Conservation (phyloP, 1,139 yeast genomes). For the Hemisphaericaspora subhashii region DNA sequence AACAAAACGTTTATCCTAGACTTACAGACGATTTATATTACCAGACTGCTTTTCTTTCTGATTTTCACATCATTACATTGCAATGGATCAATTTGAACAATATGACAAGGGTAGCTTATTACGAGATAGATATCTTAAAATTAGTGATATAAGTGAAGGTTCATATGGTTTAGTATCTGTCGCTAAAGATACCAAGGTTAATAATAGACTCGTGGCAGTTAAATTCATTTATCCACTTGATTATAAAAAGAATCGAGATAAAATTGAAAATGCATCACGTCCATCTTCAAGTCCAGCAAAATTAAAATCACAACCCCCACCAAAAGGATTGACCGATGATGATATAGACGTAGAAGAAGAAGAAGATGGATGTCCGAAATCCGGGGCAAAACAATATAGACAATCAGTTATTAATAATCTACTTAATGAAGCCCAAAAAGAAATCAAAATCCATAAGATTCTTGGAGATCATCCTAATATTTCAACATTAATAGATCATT, state of each 20-base stretch:
- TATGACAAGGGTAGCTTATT: slow-evolving; percentile 67
- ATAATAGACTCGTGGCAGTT: slow-evolving; percentile 69
- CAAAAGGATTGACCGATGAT: slow-evolving; percentile 15
- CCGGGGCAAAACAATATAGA: slow-evolving; percentile 13
- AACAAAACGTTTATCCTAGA: too few species aligned
- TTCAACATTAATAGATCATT: slow-evolving; percentile 68
- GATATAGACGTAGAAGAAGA: background rate
- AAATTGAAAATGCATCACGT: slow-evolving; percentile 15
- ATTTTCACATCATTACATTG: too few species aligned
- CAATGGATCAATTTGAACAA: slow-evolving; percentile 47
- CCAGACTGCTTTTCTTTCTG: background rate
- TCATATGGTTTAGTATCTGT: slow-evolving; percentile 90
- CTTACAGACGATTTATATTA: too few species aligned
- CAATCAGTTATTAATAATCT: slow-evolving; percentile 33
- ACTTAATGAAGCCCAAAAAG: slow-evolving; percentile 73
- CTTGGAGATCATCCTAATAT: slow-evolving; percentile 68
- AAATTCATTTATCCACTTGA: slow-evolving; percentile 68
- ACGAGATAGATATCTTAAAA: slow-evolving; percentile 62
- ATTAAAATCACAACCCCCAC: slow-evolving; percentile 22
- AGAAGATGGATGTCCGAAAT: slow-evolving; percentile 9
- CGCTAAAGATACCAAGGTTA: slow-evolving; percentile 64
- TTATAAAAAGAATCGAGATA: slow-evolving; percentile 28
- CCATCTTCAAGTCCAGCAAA: slow-evolving; percentile 43
- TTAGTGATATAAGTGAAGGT: slow-evolving; percentile 85
- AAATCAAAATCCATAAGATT: slow-evolving; percentile 69